These are phyloP conservation scores for Heteromeles arbutifolia DNA, from an alignment of 306 rosid genomes.

Conservation along the genomic window DNA sequence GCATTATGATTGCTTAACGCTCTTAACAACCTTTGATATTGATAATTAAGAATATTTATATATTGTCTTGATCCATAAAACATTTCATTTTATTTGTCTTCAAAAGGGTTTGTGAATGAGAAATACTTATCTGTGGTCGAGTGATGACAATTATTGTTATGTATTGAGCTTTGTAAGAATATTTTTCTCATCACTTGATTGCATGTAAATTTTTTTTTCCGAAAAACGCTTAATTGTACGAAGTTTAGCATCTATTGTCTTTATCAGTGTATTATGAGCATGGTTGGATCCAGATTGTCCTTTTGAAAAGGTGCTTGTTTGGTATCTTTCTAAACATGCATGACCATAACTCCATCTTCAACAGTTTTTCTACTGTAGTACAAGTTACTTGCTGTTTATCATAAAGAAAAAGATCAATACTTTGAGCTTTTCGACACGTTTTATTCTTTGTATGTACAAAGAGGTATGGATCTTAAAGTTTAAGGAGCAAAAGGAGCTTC, in stretches of 20 bases:
- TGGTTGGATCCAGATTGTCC: neutral
- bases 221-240: neutral
- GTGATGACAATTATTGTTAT: too few species aligned
- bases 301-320: constrained; percentile 5
- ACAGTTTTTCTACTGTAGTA: constrained; percentile 1
- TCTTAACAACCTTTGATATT: neutral
- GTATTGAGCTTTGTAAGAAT: neutral
- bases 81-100: too few species aligned
- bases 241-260: neutral
- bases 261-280: neutral
- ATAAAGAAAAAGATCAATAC: constrained; percentile 21
- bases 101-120: neutral
- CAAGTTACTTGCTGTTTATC: constrained; percentile 22
- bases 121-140: too few species aligned
- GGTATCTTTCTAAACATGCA: constrained; percentile 43
- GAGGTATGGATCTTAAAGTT: constrained; percentile 10
- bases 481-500: neutral
- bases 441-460: constrained; percentile 16
- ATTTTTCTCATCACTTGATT: neutral
- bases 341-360: constrained; percentile 40
- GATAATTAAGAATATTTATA: neutral
- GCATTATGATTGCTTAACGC: neutral
- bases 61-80: too few species aligned
- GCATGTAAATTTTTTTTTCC: neutral
- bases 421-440: constrained; percentile 33